Base-by-base conservation (phyloP, 176 grass and related monocot genomes). In the Carex myosuroides region DNA sequence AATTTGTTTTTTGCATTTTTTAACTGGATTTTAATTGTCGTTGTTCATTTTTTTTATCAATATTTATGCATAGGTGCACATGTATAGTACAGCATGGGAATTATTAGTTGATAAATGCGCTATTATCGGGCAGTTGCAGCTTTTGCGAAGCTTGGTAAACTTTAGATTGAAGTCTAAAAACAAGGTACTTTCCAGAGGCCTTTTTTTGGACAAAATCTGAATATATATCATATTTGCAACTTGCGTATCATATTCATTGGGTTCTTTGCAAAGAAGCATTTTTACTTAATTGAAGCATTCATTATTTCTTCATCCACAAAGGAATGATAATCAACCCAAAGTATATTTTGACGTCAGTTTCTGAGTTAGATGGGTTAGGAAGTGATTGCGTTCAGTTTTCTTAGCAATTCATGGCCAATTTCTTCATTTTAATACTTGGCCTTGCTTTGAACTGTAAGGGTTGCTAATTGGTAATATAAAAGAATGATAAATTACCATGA, bases 121-220 rank as follows among this genome's bases (percentile, higher is more conserved):
- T 70, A 89, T 85, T 85, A 92, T 91, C 78, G 93, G 93, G 88
- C 93, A 92, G 14, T 64, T 95, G 21, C 93, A 95, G 14, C 88
- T 92, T 83, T 42, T 95, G 39, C 90, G 88, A 4, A 85, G 83
- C 60, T 84, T 95, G 22, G 53, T 87, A 77, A 87, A 83, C 81
- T 92, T 95, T 64, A 91, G 90, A 79, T 64, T 91, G 82, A 90
- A 85, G 60, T 90, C 90, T 35, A 66, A 88, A 73, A 89, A 64
- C 79, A 87, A 90, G 93, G 93, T 92, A 88, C 75, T 85, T 39
- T 33, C 81, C 22, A 6, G 54, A 26, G 44, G 12, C 44, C 22
- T 30, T 55, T 55, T 54, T 76, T 75, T 74, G 21, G 12, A 75
- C 3, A 26, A 50, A 75, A 53, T 75, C 5, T 29, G n/a, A 76